Percentiles rank a stretch among this genome's conserved stretches.
These are phyloP conservation scores for Niebla homalea DNA, from an alignment of 495 filamentous ascomycete species.

Conservation along the genomic window DNA sequence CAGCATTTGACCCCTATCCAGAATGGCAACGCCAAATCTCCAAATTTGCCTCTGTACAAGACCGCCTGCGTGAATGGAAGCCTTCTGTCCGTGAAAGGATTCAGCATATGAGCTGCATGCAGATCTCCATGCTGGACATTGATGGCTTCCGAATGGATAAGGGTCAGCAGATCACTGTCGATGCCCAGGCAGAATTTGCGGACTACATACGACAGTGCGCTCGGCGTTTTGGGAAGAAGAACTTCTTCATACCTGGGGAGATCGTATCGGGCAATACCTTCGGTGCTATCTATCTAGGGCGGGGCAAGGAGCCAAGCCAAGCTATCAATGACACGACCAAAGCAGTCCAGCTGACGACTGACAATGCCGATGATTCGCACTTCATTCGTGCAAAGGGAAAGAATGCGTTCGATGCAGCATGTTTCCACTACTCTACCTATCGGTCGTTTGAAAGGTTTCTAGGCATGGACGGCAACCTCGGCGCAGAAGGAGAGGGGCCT, in stretches of 20 bases:
- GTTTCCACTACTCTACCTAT: constrained; percentile 39
- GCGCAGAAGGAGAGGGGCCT: constrained; percentile 27
- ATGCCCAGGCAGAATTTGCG: constrained; percentile 32
- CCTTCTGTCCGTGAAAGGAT: constrained; percentile 25
- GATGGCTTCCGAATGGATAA: constrained; percentile 39
- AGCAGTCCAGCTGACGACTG: constrained; percentile 18
- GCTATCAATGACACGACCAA: constrained; percentile 15
- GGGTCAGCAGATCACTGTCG: constrained; percentile 33
- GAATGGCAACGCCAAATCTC: constrained; percentile 26
- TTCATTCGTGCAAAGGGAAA: constrained; percentile 23
- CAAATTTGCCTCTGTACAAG: constrained; percentile 30
- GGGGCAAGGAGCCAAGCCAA: constrained; percentile 24
- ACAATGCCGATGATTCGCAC: constrained; percentile 14
- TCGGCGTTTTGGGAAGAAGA: constrained; percentile 27
- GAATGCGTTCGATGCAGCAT: constrained; percentile 29
- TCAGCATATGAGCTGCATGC: constrained; percentile 26
- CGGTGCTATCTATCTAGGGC: constrained; percentile 25
- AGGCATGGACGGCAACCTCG: constrained; percentile 34
- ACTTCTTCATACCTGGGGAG: constrained; percentile 37
- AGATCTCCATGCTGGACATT: constrained; percentile 33
- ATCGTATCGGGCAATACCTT: constrained; percentile 28
- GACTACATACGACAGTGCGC: constrained; percentile 30
- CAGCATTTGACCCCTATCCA: constrained; percentile 28
- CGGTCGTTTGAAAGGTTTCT: constrained; percentile 35
- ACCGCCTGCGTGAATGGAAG: constrained; percentile 29